Evolutionary conservation across 768 basidiomycete species (phyloP).

Genomic region (Mycena indigotica): DNA sequence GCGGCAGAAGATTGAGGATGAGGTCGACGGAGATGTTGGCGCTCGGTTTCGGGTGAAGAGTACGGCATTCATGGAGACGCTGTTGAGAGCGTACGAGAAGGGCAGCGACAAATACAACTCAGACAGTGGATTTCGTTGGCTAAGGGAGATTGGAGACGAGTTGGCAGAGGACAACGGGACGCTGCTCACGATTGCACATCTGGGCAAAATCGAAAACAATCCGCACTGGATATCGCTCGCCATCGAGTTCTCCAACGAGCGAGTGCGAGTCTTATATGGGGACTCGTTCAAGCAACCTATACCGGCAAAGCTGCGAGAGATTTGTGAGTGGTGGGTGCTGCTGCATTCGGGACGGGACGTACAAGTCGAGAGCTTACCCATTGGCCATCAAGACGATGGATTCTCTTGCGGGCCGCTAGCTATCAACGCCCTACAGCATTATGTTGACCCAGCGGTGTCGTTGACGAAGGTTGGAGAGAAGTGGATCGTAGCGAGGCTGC

Average conservation of each 20-base stretch:
- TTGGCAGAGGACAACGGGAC: not conserved
- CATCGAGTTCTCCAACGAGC: not conserved
- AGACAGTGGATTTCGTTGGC: constrained; percentile 5
- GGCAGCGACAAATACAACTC: not conserved
- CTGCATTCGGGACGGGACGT: not conserved
- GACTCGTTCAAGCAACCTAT: constrained; percentile 1
- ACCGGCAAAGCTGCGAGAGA: not conserved
- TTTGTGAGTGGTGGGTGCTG: constrained; percentile 7
- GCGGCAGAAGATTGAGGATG: not conserved
- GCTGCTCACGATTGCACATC: constrained; percentile 3
- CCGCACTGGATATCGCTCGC: not conserved
- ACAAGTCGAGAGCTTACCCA: not conserved
- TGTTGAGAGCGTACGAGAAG: constrained; percentile 1
- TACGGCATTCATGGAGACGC: not conserved
- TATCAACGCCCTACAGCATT: constrained; percentile 1
- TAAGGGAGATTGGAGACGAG: constrained; percentile 1
- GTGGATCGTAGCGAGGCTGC: not conserved
- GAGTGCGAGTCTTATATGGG: constrained; percentile 3
- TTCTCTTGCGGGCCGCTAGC: constrained; percentile 13
- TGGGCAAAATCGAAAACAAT: constrained; percentile 1
- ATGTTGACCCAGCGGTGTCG: not conserved
- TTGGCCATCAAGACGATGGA: not conserved
- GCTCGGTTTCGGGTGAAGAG: not conserved
- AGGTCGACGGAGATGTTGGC: not conserved
- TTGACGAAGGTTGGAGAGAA: not conserved